Base-by-base conservation (phyloP, 2,329 filamentous ascomycete species). In the Capronia epimyces region DNA sequence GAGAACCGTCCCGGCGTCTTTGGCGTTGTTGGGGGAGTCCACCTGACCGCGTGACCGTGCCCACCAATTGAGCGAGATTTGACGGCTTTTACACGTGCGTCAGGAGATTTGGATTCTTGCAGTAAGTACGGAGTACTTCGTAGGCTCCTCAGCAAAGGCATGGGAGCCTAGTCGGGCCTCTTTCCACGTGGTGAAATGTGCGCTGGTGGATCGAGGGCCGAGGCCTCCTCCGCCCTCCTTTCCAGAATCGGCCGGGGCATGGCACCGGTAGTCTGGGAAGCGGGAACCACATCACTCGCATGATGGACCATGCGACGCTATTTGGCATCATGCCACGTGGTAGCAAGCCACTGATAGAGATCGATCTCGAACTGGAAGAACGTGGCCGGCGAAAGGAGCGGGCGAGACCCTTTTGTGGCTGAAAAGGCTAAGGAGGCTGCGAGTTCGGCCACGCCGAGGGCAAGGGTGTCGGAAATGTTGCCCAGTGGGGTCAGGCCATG, bases 401-500 rank as follows among this genome's bases (percentile, higher is more conserved):
- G 34, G 34, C 34, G 15, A 37, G 34, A 37, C 16, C 34, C 15
- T 37, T 37, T 20, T n/a, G 8, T 5, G 2, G n/a, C 16, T 15
- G 18, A 3, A 3, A 20, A 3, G 2, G 3, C 16, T 20, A 20
- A 20, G 31, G 15, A n/a, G 31, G 5, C 31, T 34, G 31, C n/a
- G n/a, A n/a, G n/a, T 37, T 37, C 34, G 34, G 34, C 6, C 15
- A 37, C 34, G 18, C 15, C 22, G 31, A 48, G 27, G 32, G 44
- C 37, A n/a, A 29, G 40, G 44, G 18, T 37, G 47, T 46, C 53
- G 53, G 47, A 32, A 27, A 22, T 18, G 20, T 31, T 52, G 43
- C 43, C 52, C 49, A 50, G 43, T 52, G 21, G 44, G 53, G 53
- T 46, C 49, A 37, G 49, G 21, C 21, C 25, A 49, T 15, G 40